These are phyloP conservation scores for Pseudogymnoascus sp. DNA, from an alignment of 2,329 filamentous ascomycete genomes.

Conservation along the genomic window DNA sequence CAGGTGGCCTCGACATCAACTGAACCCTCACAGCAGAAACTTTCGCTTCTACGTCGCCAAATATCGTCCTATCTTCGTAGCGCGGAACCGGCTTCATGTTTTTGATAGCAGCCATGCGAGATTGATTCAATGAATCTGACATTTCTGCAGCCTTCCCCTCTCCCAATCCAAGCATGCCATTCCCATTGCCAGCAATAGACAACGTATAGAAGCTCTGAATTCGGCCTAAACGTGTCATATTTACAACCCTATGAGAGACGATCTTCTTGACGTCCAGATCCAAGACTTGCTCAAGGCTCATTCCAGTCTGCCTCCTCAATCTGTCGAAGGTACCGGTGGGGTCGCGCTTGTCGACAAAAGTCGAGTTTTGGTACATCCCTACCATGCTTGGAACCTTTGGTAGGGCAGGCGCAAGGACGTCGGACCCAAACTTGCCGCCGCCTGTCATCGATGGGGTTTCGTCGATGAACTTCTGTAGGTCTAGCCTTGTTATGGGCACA, in stretches of 20 bases:
- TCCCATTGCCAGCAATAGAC: constrained; percentile 76
- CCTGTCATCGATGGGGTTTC: constrained; percentile 10
- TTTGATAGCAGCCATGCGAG: constrained; percentile 72
- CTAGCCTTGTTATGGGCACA: constrained; percentile 8
- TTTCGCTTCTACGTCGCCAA: constrained; percentile 75
- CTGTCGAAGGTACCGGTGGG: constrained; percentile 27
- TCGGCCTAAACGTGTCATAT: constrained; percentile 96
- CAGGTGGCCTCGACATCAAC: constrained; percentile 76
- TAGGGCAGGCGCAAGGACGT: constrained; percentile 8
- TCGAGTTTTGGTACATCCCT: constrained; percentile 13
- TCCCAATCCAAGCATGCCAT: constrained; percentile 81
- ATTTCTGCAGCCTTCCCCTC: constrained; percentile 80
- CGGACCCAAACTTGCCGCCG: background rate
- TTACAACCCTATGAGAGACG: constrained; percentile 67
- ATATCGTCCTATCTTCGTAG: constrained; percentile 90
- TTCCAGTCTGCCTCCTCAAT: constrained; percentile 44
- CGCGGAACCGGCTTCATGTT: constrained; percentile 89
- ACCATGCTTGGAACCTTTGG: constrained; percentile 14
- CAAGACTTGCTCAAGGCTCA: constrained; percentile 46
- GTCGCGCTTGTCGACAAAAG: constrained; percentile 25
- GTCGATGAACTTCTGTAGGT: constrained; percentile 10
- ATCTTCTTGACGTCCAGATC: constrained; percentile 62
- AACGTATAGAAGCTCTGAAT: constrained; percentile 69
- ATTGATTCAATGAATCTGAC: constrained; percentile 61
- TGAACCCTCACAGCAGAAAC: constrained; percentile 80